These are phyloP conservation scores for Ceratocystis variospora DNA, from an alignment of 2,329 filamentous ascomycete species.

Conservation along the genomic window DNA sequence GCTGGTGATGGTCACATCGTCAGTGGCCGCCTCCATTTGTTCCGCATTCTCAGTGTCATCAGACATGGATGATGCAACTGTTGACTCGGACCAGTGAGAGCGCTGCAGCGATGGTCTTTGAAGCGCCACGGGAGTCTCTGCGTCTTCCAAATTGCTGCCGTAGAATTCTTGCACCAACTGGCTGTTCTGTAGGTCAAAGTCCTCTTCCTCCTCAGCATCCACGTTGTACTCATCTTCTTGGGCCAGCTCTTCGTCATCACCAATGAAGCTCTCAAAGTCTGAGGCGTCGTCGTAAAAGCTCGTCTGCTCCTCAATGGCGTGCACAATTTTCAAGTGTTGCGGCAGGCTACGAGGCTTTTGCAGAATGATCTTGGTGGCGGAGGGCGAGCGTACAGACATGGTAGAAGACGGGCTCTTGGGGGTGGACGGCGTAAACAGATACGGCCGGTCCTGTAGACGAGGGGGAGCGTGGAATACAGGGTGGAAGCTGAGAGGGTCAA, in stretches of 20 bases:
- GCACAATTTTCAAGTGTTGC: conserved; percentile 17
- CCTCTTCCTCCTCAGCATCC: conserved; percentile 8
- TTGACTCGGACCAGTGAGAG: conserved; percentile 23
- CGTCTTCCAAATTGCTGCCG: neutral
- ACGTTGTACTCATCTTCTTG: neutral
- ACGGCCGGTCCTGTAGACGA: conserved; percentile 19
- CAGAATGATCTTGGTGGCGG: conserved; percentile 15
- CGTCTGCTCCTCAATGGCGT: conserved; percentile 16
- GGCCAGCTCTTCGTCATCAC: conserved; percentile 1
- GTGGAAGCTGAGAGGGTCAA: conserved; percentile 18
- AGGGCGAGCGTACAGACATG: conserved; percentile 16
- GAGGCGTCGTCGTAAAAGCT: conserved; percentile 7
- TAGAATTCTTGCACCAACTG: conserved; percentile 15
- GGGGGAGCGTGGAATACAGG: conserved; percentile 17
- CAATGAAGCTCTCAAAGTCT: conserved; percentile 7
- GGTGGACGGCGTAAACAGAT: conserved; percentile 13
- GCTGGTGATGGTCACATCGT: conserved; percentile 16
- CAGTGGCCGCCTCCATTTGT: conserved; percentile 5
- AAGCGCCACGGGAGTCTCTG: neutral
- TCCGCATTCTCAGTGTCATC: conserved; percentile 18
- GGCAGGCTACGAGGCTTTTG: conserved; percentile 14
- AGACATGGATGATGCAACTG: conserved; percentile 16
- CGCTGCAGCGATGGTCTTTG: conserved; percentile 16
- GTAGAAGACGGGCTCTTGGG: conserved; percentile 15
- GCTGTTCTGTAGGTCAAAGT: conserved; percentile 14